Evolutionary conservation across 202 grass and related monocot genomes (phyloP), one percentile per base, ranked within the genome.

Genomic region (Saccharum hybrid): DNA sequence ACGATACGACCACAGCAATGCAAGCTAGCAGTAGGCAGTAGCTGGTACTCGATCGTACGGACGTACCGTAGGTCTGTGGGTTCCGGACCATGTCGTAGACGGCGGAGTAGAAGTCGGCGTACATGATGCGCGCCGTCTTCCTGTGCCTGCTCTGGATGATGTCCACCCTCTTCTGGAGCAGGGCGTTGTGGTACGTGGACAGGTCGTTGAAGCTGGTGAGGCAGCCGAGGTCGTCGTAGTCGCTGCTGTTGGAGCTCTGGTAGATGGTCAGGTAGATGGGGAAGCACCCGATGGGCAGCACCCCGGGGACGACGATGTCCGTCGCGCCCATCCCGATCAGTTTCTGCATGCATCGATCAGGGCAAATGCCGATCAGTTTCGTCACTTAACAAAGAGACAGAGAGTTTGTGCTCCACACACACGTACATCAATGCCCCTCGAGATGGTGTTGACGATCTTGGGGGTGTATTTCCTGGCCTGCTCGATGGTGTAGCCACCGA

Each of bases 211-310:
- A 92, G 37, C 78, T 93, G 39, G 48, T 81, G 66, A 98, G 90
- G 83, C 96, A 98, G 13, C 95, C 96, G 59, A 82, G 85, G 18
- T 15, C 5, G 31, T 87, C 82, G 76, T 91, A 94, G 79, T 95
- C 91, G 37, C 4, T 72, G 85, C 72, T 46, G 85, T 38, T 84
- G 43, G 82, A 82, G 37, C 85, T 95, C 46, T 82, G 73, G 69
- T 88, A 98, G 52, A 98, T 66, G 51, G 83, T 76, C 3, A 95
- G 77, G 87, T 95, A 98, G 72, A 98, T 83, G 3, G 96, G 96
- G 76, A 95, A 92, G 85, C 96, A 98, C 18, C 96, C 92, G 76
- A 95, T 93, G 5, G 96, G 96, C 5, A 95, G 83, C 62, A 98
- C 91, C 18, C 96, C 96, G 0, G 96, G 92, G 62, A 98, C 91